Conservation (phyloP, 2,329 filamentous ascomycete genomes). For the Apiospora phragmitis region DNA sequence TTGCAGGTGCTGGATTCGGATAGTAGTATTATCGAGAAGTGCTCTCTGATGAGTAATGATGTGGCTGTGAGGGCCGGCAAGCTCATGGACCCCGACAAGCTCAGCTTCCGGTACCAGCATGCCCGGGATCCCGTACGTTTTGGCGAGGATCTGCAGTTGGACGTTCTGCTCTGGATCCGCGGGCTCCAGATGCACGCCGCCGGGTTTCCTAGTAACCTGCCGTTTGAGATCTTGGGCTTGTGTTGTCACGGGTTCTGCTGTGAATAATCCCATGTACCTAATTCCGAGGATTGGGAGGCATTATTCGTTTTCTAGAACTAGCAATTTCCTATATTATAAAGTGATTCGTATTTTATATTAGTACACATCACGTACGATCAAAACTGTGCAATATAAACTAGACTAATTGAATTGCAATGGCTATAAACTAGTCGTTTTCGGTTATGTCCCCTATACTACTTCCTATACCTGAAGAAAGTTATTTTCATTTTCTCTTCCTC, state of each 20-base stretch:
- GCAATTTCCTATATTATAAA: neutral
- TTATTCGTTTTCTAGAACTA: too few species aligned
- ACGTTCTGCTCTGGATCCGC: conserved; percentile 14
- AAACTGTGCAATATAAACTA: neutral
- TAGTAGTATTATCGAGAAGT: neutral
- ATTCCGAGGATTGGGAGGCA: neutral
- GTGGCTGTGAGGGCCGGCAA: neutral
- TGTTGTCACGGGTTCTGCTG: conserved; percentile 16
- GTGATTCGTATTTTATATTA: too few species aligned
- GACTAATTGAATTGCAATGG: too few species aligned
- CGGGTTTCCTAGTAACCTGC: conserved; percentile 14
- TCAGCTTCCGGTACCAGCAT: conserved; percentile 9
- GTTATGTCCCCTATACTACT: too few species aligned
- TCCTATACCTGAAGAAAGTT: too few species aligned
- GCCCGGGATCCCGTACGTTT: conserved; percentile 9
- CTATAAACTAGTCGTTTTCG: too few species aligned
- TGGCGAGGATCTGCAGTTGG: conserved; percentile 12
- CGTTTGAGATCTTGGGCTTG: conserved; percentile 15
- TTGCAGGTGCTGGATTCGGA: neutral
- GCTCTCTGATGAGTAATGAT: neutral
- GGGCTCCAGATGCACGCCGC: conserved; percentile 15
- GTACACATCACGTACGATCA: too few species aligned
- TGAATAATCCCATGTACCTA: neutral
- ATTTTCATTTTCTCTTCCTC: too few species aligned
- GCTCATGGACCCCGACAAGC: conserved; percentile 8